phyloP scores from a whole-genome alignment of 257 asterid species.

The Leptodermis oblonga region DNA sequence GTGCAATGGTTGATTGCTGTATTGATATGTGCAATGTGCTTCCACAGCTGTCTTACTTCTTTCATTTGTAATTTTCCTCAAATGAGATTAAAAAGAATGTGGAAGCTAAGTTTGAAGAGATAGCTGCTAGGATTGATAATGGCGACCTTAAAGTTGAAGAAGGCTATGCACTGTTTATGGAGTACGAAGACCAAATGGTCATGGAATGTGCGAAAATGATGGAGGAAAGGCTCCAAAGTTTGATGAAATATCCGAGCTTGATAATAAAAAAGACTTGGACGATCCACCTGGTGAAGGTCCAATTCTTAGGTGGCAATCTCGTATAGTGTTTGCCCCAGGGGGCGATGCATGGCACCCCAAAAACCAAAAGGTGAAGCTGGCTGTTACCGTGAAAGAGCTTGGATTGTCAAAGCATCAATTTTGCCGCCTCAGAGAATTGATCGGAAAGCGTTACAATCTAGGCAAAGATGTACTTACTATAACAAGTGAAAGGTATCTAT shows the following conservation, averaged over 20 bases:
- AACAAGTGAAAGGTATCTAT: conserved; percentile 79
- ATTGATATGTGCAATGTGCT: background rate
- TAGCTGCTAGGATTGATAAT: conserved; percentile 63
- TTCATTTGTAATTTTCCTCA: conserved; percentile 22
- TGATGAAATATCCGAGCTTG: conserved; percentile 34
- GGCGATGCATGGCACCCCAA: conserved; percentile 97
- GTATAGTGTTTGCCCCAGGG: conserved; percentile 80
- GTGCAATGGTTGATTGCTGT: background rate
- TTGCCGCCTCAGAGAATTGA: conserved; percentile 73
- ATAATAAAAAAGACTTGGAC: conserved; percentile 40
- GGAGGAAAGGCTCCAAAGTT: conserved; percentile 55
- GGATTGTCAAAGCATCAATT: conserved; percentile 77
- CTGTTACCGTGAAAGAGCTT: conserved; percentile 80
- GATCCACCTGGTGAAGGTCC: conserved; percentile 93
- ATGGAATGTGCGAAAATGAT: conserved; percentile 55
- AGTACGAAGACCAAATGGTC: conserved; percentile 85
- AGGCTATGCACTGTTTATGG: conserved; percentile 72
- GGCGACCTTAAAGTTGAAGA: conserved; percentile 80
- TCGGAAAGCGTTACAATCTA: conserved; percentile 72
- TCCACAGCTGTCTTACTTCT: background rate
- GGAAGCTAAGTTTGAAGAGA: conserved; percentile 70
- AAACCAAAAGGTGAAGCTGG: conserved; percentile 69
- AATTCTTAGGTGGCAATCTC: conserved; percentile 80
- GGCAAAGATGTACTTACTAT: conserved; percentile 93
- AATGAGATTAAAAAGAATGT: conserved; percentile 74